These are phyloP conservation scores for Lactarius sp. DNA, from an alignment of 768 basidiomycete species.

Conservation along the genomic window DNA sequence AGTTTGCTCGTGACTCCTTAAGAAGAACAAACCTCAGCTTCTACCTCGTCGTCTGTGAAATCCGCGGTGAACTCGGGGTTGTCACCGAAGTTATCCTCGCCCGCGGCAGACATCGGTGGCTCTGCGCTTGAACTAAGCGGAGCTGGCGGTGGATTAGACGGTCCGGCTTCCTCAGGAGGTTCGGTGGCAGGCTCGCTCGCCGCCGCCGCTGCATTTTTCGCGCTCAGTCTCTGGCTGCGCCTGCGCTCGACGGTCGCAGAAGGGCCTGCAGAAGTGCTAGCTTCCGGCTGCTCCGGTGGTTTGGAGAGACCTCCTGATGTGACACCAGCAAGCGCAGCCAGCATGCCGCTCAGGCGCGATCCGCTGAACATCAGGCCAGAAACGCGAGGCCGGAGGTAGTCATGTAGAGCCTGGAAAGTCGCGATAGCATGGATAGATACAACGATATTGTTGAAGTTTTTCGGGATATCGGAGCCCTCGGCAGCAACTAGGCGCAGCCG, in stretches of 20 bases:
- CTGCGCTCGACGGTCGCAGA: slow-evolving; percentile 46
- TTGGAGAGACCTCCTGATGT: slow-evolving; percentile 34
- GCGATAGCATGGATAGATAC: slow-evolving; percentile 98
- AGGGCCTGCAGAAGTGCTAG: slow-evolving; percentile 22
- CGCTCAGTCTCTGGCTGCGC: slow-evolving; percentile 79
- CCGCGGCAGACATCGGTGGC: slow-evolving; percentile 31
- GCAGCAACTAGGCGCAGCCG: slow-evolving; percentile 86
- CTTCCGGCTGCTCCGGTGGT: slow-evolving; percentile 23
- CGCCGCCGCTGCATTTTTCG: slow-evolving; percentile 44
- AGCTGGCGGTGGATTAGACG: slow-evolving; percentile 16
- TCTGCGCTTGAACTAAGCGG: slow-evolving; percentile 25
- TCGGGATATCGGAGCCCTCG: slow-evolving; percentile 85
- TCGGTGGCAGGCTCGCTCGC: slow-evolving; percentile 20
- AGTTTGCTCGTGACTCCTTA: not conserved
- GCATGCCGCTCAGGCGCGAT: slow-evolving; percentile 78
- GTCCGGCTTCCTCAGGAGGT: slow-evolving; percentile 21
- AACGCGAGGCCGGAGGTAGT: slow-evolving; percentile 90
- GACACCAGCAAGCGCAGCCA: slow-evolving; percentile 74
- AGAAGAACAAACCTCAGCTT: slow-evolving; percentile 53
- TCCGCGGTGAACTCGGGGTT: slow-evolving; percentile 67
- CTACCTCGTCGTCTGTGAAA: slow-evolving; percentile 81
- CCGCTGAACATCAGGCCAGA: slow-evolving; percentile 58
- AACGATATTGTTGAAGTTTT: slow-evolving; percentile 81
- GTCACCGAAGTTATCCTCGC: slow-evolving; percentile 45
- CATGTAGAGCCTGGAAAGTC: slow-evolving; percentile 94